Evolutionary conservation across 2,329 filamentous ascomycete genomes (phyloP).

Genomic region (Botryotinia narcissicola): DNA sequence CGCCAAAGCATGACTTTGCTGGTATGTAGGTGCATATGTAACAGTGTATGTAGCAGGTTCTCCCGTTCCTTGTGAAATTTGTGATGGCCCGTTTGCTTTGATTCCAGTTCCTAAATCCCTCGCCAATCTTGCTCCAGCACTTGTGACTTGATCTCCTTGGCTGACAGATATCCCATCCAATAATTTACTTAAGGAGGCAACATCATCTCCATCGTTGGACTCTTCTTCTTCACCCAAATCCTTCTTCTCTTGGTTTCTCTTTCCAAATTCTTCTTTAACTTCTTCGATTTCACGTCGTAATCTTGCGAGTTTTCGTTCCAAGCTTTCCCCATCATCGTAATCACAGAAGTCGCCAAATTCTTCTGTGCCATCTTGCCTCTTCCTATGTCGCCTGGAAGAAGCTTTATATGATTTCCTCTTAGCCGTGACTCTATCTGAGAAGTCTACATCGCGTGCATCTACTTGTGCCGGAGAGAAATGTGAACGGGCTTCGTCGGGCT

Average conservation of each 20-base stretch:
- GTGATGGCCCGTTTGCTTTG: conserved; percentile 32
- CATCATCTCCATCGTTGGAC: conserved; percentile 50
- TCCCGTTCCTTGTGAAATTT: conserved; percentile 29
- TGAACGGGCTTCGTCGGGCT: conserved; percentile 74
- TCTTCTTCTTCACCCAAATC: conserved; percentile 41
- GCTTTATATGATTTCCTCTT: conserved; percentile 83
- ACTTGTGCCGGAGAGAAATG: conserved; percentile 74
- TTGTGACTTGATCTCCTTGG: conserved; percentile 24
- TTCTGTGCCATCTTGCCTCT: conserved; percentile 60
- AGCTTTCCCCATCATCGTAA: conserved; percentile 70
- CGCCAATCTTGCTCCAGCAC: conserved; percentile 32
- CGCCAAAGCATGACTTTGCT: conserved; percentile 68
- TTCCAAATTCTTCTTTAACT: conserved; percentile 58
- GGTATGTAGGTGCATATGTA: conserved; percentile 62
- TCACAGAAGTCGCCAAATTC: conserved; percentile 75
- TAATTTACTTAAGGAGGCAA: conserved; percentile 68
- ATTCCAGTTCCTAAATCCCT: conserved; percentile 36
- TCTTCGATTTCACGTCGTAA: conserved; percentile 81
- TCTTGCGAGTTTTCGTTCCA: conserved; percentile 77
- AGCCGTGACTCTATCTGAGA: conserved; percentile 81
- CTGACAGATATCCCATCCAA: conserved; percentile 61
- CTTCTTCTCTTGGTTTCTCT: conserved; percentile 48
- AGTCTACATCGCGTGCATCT: conserved; percentile 76
- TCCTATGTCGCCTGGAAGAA: conserved; percentile 63
- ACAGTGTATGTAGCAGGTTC: conserved; percentile 57